Base-by-base conservation (phyloP, 2,329 filamentous ascomycete genomes). In the Niveomyces coronatus region DNA sequence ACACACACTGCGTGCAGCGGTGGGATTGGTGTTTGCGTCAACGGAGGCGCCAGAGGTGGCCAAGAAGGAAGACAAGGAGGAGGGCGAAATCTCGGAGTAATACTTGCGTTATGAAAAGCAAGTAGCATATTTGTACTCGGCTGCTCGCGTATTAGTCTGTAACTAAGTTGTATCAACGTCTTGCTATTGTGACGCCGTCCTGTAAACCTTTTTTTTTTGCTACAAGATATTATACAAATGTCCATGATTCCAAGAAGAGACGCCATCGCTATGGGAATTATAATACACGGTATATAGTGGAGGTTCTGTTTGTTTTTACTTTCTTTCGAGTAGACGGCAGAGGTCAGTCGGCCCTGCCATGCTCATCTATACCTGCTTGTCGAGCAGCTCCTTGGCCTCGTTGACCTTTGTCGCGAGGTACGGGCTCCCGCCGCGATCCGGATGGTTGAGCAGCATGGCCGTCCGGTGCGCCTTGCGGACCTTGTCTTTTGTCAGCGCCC, bases 331-430 rank as follows among this genome's bases (percentile, higher is more conserved):
- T 17, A 2, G 14, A 16, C 20, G 10, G 31, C 3, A 9, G 18
- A 10, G 6, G 11, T 24, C 28, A 8, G 7, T 15, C 3, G 13
- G 22, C 9, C 7, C 4, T 9, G 3, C 6, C 22, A 11, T 37
- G 26, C 10, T 5, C 23, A 15, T 16, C 31, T 42, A 39, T 22
- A 49, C 50, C 37, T 65, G 68, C 63, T 94, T 95, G 58, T 98
- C 91, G 49, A 98, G 59, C 46, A 96, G 76, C 59, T 96, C 89
- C 63, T 98, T 98, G 27, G 91, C 91, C 62, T 98, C 91, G 64
- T 98, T 98, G 57, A 98, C 83, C 63, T 98, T 98, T 38, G 88
- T 95, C 11, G 91, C 91, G 31, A 98, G 67, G 58, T 96, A 98
- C 7, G 91, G 91, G 56, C 87, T 95, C 27, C 91, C 91, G 48